phyloP scores from a whole-genome alignment of 768 basidiomycete genomes.

The Xerocomellus intermedius region DNA sequence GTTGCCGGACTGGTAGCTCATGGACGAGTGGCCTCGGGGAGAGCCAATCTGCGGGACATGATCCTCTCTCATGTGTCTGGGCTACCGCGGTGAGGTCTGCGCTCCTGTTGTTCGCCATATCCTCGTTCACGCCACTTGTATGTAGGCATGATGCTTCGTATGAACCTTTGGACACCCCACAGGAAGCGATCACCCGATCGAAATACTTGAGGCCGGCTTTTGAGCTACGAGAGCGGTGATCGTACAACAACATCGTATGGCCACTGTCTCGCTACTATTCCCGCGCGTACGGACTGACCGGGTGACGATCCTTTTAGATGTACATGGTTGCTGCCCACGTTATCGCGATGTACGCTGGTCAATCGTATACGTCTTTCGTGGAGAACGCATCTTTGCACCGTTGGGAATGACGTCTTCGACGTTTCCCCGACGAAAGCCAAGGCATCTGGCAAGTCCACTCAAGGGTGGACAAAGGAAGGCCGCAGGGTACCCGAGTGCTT shows the following conservation, averaged over 20 bases:
- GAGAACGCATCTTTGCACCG: slow-evolving; percentile 39
- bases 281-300: neutral
- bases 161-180: slow-evolving; percentile 30
- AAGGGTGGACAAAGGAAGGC: slow-evolving; percentile 34
- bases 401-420: slow-evolving; percentile 43
- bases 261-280: neutral
- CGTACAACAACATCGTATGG: slow-evolving; percentile 40
- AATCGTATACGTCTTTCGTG: slow-evolving; percentile 40
- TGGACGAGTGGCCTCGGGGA: slow-evolving; percentile 39
- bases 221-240: slow-evolving; percentile 36
- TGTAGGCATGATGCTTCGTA: slow-evolving; percentile 38
- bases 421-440: slow-evolving; percentile 33
- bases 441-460: slow-evolving; percentile 31
- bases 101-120: neutral
- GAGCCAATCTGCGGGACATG: slow-evolving; percentile 38
- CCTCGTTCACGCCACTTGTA: neutral
- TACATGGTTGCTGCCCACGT: slow-evolving; percentile 36
- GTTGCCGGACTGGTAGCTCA: slow-evolving; percentile 42
- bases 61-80: slow-evolving; percentile 42
- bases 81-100: slow-evolving; percentile 31
- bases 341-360: slow-evolving; percentile 32
- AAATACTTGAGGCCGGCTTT: slow-evolving; percentile 31
- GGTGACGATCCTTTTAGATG: slow-evolving; percentile 33
- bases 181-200: slow-evolving; percentile 24
- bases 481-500: slow-evolving; percentile 35